These are phyloP conservation scores for Rhododendron ovatum DNA, from an alignment of 148 eudicot genomes.

Conservation along the genomic window DNA sequence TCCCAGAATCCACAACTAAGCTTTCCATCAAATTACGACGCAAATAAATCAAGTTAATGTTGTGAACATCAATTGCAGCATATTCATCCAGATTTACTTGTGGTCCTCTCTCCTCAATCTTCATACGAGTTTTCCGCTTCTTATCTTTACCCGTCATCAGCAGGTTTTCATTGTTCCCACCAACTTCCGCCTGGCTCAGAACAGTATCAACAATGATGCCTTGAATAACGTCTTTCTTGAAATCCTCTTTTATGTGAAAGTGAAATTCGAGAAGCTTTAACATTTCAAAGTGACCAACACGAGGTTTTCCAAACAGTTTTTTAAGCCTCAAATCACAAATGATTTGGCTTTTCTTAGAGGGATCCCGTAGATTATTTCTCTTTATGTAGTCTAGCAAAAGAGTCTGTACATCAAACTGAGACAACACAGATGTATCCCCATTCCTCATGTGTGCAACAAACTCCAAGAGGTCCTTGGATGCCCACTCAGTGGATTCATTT, in stretches of 20 bases:
- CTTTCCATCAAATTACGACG: conserved; percentile 65
- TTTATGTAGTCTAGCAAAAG: conserved; percentile 81
- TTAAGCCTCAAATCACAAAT: conserved; percentile 78
- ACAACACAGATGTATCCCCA: conserved; percentile 67
- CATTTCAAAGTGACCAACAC: conserved; percentile 93
- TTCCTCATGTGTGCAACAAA: conserved; percentile 81
- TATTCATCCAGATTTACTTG: conserved; percentile 57
- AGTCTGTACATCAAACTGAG: conserved; percentile 81
- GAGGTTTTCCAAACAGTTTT: conserved; percentile 62
- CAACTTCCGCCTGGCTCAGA: conserved; percentile 38
- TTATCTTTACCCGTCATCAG: conserved; percentile 41
- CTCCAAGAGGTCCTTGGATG: conserved; percentile 73
- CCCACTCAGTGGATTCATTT: conserved; percentile 54
- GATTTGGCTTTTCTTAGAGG: conserved; percentile 69
- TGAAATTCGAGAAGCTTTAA: conserved; percentile 79
- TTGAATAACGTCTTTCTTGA: conserved; percentile 36
- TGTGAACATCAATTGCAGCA: conserved; percentile 90
- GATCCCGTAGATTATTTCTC: conserved; percentile 83
- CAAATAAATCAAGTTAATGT: conserved; percentile 78
- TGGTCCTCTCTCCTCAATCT: conserved; percentile 44
- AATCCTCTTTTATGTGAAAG: conserved; percentile 55
- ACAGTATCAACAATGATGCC: conserved; percentile 43
- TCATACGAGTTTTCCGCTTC: conserved; percentile 51
- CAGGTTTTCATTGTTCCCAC: conserved; percentile 29
- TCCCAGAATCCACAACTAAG: conserved; percentile 47